Conservation (phyloP, 1,139 yeast genomes). For the Starmera stellimalicola region DNA sequence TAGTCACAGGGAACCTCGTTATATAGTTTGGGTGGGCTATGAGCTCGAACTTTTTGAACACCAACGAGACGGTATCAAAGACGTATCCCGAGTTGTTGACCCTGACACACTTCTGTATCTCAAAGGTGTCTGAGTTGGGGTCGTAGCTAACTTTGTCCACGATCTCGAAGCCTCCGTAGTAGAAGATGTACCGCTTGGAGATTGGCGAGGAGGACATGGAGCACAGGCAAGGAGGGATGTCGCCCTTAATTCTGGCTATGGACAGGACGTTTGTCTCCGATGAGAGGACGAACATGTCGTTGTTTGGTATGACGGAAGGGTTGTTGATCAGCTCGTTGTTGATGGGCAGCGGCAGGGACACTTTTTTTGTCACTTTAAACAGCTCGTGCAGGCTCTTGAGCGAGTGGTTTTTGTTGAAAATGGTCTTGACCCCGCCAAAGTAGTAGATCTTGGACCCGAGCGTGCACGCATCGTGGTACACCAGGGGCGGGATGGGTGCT, state of each 20-base stretch:
- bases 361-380: slow-evolving; percentile 21
- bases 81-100: slow-evolving; percentile 33
- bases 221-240: slow-evolving; percentile 31
- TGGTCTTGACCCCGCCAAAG: slow-evolving; percentile 32
- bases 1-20: slow-evolving; percentile 26
- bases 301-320: slow-evolving; percentile 29
- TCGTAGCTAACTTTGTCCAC: slow-evolving; percentile 19
- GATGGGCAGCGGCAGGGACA: slow-evolving; percentile 36
- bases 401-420: slow-evolving; percentile 22
- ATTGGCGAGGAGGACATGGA: slow-evolving; percentile 28
- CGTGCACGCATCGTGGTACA: slow-evolving; percentile 30
- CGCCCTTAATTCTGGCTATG: slow-evolving; percentile 22
- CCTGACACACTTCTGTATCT: slow-evolving; percentile 24
- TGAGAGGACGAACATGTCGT: slow-evolving; percentile 24
- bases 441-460: slow-evolving; percentile 26
- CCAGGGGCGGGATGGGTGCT: slow-evolving; percentile 26
- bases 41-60: slow-evolving; percentile 28
- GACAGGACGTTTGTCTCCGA: slow-evolving; percentile 27
- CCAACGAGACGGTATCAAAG: slow-evolving; percentile 28
- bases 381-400: slow-evolving; percentile 27
- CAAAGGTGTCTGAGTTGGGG: slow-evolving; percentile 19
- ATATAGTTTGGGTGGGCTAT: slow-evolving; percentile 31
- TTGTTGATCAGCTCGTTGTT: slow-evolving; percentile 27
- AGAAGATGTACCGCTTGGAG: slow-evolving; percentile 30
- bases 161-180: slow-evolving; percentile 39